These are phyloP conservation scores for Calvatia gigantea DNA, from an alignment of 768 basidiomycete genomes.

Conservation along the genomic window DNA sequence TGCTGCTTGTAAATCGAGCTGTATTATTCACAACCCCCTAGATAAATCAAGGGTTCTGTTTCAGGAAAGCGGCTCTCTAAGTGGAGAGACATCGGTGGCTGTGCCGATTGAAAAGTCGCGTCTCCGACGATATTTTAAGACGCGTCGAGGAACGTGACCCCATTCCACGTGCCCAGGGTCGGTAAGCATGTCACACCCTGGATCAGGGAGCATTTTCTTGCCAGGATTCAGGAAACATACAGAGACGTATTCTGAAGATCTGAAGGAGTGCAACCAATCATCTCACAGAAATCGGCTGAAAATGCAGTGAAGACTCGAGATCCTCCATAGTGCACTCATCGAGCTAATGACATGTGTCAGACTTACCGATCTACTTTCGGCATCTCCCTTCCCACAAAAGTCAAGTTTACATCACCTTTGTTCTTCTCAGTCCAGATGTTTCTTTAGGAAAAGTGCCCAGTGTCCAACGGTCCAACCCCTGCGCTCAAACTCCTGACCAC, in stretches of 20 bases:
- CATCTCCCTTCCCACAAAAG: neutral
- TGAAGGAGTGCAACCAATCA: neutral
- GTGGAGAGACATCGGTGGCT: conserved; percentile 2
- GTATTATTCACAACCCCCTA: conserved; percentile 1
- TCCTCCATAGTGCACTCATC: too few relatives aligned
- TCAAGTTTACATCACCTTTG: conserved; percentile 2
- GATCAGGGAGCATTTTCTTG: neutral
- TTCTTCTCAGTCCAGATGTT: conserved; percentile 4
- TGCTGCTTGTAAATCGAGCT: conserved; percentile 12
- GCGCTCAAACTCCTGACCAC: too few relatives aligned
- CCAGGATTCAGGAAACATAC: neutral
- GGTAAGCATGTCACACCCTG: neutral
- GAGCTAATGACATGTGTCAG: neutral
- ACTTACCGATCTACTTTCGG: neutral
- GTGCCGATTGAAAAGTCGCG: conserved; percentile 9
- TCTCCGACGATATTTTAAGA: conserved; percentile 7
- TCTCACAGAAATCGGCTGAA: neutral
- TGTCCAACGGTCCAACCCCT: too few relatives aligned
- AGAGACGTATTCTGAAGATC: neutral
- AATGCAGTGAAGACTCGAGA: neutral
- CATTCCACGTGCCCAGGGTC: neutral
- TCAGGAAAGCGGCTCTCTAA: neutral
- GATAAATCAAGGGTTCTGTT: conserved; percentile 2
- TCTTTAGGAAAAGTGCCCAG: neutral
- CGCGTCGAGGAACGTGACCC: conserved; percentile 14